Evolutionary conservation across 2,329 filamentous ascomycete species (phyloP).

Genomic region (Trichoderma oligosporum): DNA sequence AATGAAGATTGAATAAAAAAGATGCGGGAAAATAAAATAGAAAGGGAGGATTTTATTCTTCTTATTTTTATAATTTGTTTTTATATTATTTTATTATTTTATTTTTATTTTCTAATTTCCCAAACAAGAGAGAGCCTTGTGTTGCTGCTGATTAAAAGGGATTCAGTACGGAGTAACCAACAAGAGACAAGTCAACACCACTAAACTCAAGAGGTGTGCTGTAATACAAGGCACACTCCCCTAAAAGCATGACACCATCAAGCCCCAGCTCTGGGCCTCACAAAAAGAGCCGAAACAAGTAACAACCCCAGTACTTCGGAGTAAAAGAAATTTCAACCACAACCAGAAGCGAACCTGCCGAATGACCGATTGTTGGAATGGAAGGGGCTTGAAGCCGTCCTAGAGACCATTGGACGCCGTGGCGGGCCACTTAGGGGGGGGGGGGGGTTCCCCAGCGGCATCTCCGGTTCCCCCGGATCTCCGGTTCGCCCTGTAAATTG

Average conservation of each 20-base stretch:
- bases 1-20: background rate
- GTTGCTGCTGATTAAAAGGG: no score
- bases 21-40: no score
- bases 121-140: no score
- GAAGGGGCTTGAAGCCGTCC: background rate
- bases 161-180: no score
- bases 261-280: background rate
- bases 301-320: background rate
- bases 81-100: no score
- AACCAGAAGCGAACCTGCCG: conserved; percentile 2
- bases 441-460: no score
- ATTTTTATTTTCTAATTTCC: no score
- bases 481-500: no score
- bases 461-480: conserved; percentile 5
- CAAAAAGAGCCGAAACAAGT: background rate
- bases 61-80: no score
- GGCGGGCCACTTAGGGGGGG: conserved; percentile 5
- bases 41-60: no score
- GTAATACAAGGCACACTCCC: background rate
- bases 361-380: conserved; percentile 13
- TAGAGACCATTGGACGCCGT: conserved; percentile 9
- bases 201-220: no score
- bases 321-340: background rate
- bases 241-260: background rate
- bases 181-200: no score